phyloP scores from a whole-genome alignment of 1,139 yeast species.

The Candida sp. region DNA sequence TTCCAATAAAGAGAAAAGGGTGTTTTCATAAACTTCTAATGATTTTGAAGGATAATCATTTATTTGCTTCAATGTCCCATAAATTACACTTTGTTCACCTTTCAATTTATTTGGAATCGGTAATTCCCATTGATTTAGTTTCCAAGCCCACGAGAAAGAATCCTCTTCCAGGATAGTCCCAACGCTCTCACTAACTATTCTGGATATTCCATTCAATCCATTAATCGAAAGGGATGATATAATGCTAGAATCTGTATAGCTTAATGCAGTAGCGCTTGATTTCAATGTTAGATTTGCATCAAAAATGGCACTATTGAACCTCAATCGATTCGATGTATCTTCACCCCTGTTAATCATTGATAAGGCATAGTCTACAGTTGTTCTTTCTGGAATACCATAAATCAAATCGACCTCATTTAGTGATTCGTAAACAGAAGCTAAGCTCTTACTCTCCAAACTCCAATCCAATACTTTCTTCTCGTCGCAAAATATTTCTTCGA shows the following conservation, averaged over 20 bases:
- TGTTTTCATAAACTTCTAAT: constrained; percentile 11
- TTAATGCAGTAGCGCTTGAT: constrained; percentile 5
- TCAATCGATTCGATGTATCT: constrained; percentile 38
- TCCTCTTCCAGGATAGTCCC: constrained; percentile 2
- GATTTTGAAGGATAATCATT: constrained; percentile 25
- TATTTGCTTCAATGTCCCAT: constrained; percentile 41
- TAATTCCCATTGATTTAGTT: constrained; percentile 66
- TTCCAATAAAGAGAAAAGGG: constrained; percentile 16
- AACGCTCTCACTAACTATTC: constrained; percentile 19
- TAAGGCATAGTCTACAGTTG: constrained; percentile 51
- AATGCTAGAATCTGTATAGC: constrained; percentile 13
- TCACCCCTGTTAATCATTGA: constrained; percentile 32
- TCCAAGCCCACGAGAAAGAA: constrained; percentile 61
- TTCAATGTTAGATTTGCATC: constrained; percentile 40
- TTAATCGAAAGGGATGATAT: constrained; percentile 35
- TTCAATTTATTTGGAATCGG: constrained; percentile 36
- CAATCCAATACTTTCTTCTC: background rate
- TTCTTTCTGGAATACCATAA: constrained; percentile 59
- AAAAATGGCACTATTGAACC: constrained; percentile 53
- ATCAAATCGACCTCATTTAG: constrained; percentile 61
- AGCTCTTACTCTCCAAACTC: constrained; percentile 6
- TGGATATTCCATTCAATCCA: constrained; percentile 51
- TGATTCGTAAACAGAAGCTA: constrained; percentile 42
- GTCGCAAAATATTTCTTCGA: constrained; percentile 41
- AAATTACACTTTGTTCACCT: constrained; percentile 42